phyloP scores from a whole-genome alignment of 208 protist genomes.

The Leishmania tropica region DNA sequence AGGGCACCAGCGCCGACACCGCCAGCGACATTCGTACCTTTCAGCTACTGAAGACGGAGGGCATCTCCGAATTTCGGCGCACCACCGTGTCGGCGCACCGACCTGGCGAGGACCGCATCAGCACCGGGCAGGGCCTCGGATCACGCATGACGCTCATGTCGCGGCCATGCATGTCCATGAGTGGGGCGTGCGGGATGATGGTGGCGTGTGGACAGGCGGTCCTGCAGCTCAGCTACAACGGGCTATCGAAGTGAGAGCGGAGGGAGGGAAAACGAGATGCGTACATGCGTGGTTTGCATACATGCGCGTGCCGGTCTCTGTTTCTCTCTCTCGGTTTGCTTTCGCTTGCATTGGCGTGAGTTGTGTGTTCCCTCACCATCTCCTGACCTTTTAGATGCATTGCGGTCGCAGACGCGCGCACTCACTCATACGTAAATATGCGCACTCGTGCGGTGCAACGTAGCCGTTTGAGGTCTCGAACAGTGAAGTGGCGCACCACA shows the following conservation, averaged over 20 bases:
- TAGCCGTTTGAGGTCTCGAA: not conserved
- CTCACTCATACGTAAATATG: not conserved
- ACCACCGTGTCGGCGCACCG: conserved; percentile 30
- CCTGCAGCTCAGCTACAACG: conserved; percentile 76
- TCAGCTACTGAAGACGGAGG: conserved; percentile 53
- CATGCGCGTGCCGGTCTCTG: not conserved
- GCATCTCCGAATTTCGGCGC: conserved; percentile 34
- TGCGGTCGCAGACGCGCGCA: not conserved
- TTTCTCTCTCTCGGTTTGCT: not conserved
- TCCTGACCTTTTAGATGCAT: not conserved
- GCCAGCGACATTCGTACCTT: conserved; percentile 38
- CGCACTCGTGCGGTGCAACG: not conserved
- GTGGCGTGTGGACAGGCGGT: conserved; percentile 65
- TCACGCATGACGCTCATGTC: conserved; percentile 62
- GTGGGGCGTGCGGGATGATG: conserved; percentile 67
- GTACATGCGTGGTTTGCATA: not conserved
- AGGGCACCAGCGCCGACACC: conserved; percentile 21
- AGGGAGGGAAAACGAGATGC: not conserved
- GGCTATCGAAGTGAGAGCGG: conserved; percentile 1
- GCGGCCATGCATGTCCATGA: conserved; percentile 49
- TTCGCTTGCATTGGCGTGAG: not conserved
- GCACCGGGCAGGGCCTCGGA: conserved; percentile 38
- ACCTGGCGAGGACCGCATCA: conserved; percentile 12
- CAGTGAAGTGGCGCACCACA: not conserved
- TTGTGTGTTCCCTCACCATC: not conserved